A percentile compares a stretch with the other conserved stretches of the same genome.
Evolutionary conservation across 2,329 filamentous ascomycete species (phyloP).

Genomic region (Paramyrothecium roridum): DNA sequence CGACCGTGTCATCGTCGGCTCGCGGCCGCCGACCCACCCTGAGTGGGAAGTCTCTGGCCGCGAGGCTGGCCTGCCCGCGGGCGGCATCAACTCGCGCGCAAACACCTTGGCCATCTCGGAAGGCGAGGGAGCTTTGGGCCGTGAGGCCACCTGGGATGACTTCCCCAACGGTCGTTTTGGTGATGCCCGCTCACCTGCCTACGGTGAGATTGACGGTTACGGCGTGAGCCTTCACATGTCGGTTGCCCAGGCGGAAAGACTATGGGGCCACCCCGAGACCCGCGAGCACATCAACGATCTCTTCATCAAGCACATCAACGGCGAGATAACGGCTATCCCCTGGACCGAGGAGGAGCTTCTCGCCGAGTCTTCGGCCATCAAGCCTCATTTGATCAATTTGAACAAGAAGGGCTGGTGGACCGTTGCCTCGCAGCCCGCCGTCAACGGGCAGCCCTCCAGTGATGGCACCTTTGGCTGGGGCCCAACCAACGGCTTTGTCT

Average conservation of each 20-base stretch:
- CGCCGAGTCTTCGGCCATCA: constrained; percentile 80
- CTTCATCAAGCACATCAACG: constrained; percentile 78
- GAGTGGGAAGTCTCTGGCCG: constrained; percentile 71
- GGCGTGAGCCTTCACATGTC: constrained; percentile 93
- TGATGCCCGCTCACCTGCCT: constrained; percentile 87
- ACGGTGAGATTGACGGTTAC: constrained; percentile 97
- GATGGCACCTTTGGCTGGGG: constrained; percentile 91
- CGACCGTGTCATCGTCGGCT: constrained; percentile 82
- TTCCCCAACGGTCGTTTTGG: constrained; percentile 96
- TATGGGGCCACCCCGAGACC: constrained; percentile 80
- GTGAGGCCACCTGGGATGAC: constrained; percentile 98
- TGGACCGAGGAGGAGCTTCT: constrained; percentile 91
- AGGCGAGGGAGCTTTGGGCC: constrained; percentile 81
- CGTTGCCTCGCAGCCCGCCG: constrained; percentile 89
- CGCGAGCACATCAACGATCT: constrained; percentile 71
- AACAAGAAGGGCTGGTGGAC: constrained; percentile 93
- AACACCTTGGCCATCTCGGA: constrained; percentile 93
- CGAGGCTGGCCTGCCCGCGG: constrained; percentile 73
- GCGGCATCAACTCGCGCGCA: constrained; percentile 71
- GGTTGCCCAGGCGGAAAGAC: constrained; percentile 72
- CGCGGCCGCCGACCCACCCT: constrained; percentile 53
- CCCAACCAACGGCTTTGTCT: constrained; percentile 87
- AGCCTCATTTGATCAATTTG: constrained; percentile 67
- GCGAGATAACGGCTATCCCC: constrained; percentile 76
- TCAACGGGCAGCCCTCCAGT: constrained; percentile 77